A percentile compares a stretch with the other conserved stretches of the same genome.
Conservation (phyloP, 176 grass and related monocot genomes). For the Ananas comosus region DNA sequence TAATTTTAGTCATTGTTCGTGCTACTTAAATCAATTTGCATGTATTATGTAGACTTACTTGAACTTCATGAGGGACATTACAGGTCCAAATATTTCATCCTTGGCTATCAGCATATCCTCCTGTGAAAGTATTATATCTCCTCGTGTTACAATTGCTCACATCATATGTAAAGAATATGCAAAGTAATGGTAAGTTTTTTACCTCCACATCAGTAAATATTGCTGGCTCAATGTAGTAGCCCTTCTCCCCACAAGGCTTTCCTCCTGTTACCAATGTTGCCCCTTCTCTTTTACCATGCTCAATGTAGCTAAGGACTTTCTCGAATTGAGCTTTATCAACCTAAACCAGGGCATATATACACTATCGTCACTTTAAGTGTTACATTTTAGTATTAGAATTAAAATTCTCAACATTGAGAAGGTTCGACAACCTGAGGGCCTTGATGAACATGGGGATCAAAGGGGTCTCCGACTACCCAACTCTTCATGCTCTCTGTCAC, state of each 20-base stretch:
- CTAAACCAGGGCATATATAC: slow-evolving; percentile 1
- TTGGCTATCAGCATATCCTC: slow-evolving; percentile 57
- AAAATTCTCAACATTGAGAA: background rate
- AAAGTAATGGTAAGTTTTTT: background rate
- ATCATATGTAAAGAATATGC: background rate
- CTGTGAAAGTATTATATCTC: slow-evolving; percentile 9
- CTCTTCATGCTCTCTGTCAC: slow-evolving; percentile 18
- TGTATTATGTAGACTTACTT: slow-evolving; percentile 14
- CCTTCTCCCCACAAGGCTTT: slow-evolving; percentile 24
- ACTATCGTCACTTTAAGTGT: background rate
- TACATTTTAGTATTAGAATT: background rate
- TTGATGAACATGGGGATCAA: slow-evolving; percentile 36
- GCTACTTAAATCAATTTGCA: background rate
- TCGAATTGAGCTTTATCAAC: slow-evolving; percentile 41
- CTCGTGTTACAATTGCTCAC: too few relatives aligned
- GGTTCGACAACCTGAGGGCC: slow-evolving; percentile 34
- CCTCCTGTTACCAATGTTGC: slow-evolving; percentile 38
- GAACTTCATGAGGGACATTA: slow-evolving; percentile 81
- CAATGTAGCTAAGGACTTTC: slow-evolving; percentile 35
- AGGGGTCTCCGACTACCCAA: slow-evolving; percentile 40
- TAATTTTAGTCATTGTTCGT: background rate
- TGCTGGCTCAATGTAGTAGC: slow-evolving; percentile 47
- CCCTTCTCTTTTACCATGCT: slow-evolving; percentile 44
- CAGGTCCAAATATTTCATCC: slow-evolving; percentile 77
- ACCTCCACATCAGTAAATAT: slow-evolving; percentile 45